A percentile compares a stretch with the other conserved stretches of the same genome.
Evolutionary conservation across 2,329 filamentous ascomycete species (phyloP).

Genomic region (Diplodia sapinea): DNA sequence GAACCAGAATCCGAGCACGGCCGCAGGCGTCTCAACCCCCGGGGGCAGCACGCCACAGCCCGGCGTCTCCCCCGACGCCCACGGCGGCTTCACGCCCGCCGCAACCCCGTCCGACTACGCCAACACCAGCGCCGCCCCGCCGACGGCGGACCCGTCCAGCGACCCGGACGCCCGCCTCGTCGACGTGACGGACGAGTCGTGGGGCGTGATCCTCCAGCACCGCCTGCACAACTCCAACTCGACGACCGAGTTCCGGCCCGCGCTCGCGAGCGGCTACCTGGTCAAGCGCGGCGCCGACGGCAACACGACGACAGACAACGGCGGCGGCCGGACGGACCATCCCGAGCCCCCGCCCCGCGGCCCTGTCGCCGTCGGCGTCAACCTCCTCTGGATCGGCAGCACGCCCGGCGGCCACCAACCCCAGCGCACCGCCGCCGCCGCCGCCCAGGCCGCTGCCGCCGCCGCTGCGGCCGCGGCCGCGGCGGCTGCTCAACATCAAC

Average conservation of each 20-base stretch:
- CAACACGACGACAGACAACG: neutral
- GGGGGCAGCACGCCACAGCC: slow-evolving; percentile 45
- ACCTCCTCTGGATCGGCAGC: slow-evolving; percentile 52
- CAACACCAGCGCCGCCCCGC: slow-evolving; percentile 40
- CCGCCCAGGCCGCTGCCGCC: neutral
- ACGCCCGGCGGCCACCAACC: slow-evolving; percentile 36
- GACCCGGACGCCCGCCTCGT: slow-evolving; percentile 72
- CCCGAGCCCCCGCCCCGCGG: slow-evolving; percentile 38
- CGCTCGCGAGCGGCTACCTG: slow-evolving; percentile 51
- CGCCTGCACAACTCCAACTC: slow-evolving; percentile 50
- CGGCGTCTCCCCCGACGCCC: slow-evolving; percentile 43
- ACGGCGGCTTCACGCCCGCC: slow-evolving; percentile 63
- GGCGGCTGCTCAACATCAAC: neutral
- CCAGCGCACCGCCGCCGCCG: slow-evolving; percentile 9
- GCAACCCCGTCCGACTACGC: slow-evolving; percentile 67
- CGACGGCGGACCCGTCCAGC: slow-evolving; percentile 51
- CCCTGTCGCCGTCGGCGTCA: slow-evolving; percentile 49
- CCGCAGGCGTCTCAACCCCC: slow-evolving; percentile 24
- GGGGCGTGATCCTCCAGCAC: slow-evolving; percentile 74
- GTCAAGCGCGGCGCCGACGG: slow-evolving; percentile 49
- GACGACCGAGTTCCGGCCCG: slow-evolving; percentile 43
- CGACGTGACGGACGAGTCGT: slow-evolving; percentile 76
- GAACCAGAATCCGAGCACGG: slow-evolving; percentile 27
- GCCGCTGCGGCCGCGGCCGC: neutral
- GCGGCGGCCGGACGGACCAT: slow-evolving; percentile 28